These are phyloP conservation scores for Cryptococcus wingfieldii DNA, from an alignment of 1,284 basidiomycete species.

Conservation along the genomic window DNA sequence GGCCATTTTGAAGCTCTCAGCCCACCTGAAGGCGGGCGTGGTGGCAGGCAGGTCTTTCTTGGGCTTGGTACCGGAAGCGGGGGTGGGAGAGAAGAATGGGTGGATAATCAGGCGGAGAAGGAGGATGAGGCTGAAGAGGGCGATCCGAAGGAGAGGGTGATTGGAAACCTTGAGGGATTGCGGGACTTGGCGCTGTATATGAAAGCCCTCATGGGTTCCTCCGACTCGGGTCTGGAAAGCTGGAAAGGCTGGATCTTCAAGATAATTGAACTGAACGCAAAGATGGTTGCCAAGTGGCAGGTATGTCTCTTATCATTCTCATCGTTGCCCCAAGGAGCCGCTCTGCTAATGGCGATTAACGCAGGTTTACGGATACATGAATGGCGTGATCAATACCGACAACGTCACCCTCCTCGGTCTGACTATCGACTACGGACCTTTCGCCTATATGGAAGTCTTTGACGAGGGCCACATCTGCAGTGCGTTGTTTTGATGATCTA, in stretches of 20 bases:
- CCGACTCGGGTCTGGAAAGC: conserved; percentile 63
- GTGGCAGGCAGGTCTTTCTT: conserved; percentile 57
- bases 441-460: conserved; percentile 92
- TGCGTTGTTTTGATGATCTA: conserved; percentile 13
- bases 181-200: conserved; percentile 69
- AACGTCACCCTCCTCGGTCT: conserved; percentile 82
- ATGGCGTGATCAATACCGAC: conserved; percentile 88
- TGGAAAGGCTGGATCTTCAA: conserved; percentile 67
- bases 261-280: conserved; percentile 73
- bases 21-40: conserved; percentile 54
- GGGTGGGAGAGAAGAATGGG: conserved; percentile 46
- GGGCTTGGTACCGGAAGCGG: conserved; percentile 17
- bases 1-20: conserved; percentile 86
- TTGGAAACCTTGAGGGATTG: conserved; percentile 65
- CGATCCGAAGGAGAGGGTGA: conserved; percentile 32
- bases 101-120: conserved; percentile 43
- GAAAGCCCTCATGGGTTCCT: conserved; percentile 48
- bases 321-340: not conserved
- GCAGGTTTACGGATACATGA: conserved; percentile 79
- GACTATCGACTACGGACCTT: conserved; percentile 92
- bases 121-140: conserved; percentile 43
- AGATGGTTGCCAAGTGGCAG: conserved; percentile 92
- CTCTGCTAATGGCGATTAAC: not conserved
- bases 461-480: conserved; percentile 82
- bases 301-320: conserved; percentile 24